Evolutionary conservation across 495 filamentous ascomycete genomes (phyloP).

Genomic region (Neurospora discreta): DNA sequence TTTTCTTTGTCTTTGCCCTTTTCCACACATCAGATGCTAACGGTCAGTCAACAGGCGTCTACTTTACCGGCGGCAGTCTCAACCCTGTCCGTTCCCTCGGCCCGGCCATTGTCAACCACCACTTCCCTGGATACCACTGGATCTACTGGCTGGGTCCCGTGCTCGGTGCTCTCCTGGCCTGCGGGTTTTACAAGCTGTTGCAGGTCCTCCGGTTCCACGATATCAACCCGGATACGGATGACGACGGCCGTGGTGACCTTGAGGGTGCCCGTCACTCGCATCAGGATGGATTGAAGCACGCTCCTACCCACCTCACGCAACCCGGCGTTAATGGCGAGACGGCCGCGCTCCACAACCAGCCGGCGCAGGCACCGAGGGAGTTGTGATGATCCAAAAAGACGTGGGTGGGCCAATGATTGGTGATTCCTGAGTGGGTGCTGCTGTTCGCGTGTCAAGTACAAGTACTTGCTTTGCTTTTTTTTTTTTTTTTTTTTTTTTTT

Average conservation of each 20-base stretch:
- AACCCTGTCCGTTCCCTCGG: constrained; percentile 51
- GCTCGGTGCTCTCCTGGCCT: constrained; percentile 49
- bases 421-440: neutral
- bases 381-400: neutral
- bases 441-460: neutral
- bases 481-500: neutral
- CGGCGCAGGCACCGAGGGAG: neutral
- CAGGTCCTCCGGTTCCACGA: constrained; percentile 62
- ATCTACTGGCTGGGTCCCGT: constrained; percentile 55
- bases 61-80: constrained; percentile 49
- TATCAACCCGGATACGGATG: constrained; percentile 46
- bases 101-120: constrained; percentile 42
- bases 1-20: neutral
- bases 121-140: constrained; percentile 61
- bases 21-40: neutral
- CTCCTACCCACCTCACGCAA: neutral
- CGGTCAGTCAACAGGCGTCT: constrained; percentile 29
- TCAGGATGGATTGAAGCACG: neutral
- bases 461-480: neutral
- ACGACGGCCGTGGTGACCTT: constrained; percentile 6
- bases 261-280: constrained; percentile 1
- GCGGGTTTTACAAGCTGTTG: constrained; percentile 55
- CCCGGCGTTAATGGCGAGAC: neutral
- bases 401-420: neutral
- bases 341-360: neutral